phyloP scores from a whole-genome alignment of 306 rosid genomes.

The Rubus idaeus region DNA sequence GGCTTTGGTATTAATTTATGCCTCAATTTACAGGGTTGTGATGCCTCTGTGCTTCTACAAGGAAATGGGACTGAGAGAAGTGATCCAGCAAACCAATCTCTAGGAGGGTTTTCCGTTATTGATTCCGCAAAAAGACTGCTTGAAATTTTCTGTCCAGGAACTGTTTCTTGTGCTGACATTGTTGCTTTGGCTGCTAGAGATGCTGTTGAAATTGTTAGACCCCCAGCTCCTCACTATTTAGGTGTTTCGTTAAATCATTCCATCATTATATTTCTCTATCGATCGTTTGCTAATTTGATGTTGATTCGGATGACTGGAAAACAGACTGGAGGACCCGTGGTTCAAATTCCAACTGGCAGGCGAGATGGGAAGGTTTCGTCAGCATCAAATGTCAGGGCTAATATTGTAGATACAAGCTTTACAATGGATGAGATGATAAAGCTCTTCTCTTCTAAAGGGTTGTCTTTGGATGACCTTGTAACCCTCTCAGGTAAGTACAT shows the following conservation, averaged over 20 bases:
- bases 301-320: constrained; percentile 23
- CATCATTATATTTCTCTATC: not conserved
- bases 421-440: constrained; percentile 68
- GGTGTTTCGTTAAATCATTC: constrained; percentile 6
- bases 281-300: not conserved
- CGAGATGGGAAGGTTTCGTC: constrained; percentile 76
- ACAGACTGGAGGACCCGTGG: constrained; percentile 78
- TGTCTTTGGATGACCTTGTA: constrained; percentile 77
- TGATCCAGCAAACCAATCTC: constrained; percentile 79
- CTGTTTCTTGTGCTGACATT: constrained; percentile 92
- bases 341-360: constrained; percentile 72
- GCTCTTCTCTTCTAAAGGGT: constrained; percentile 70
- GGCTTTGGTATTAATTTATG: not conserved
- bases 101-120: constrained; percentile 77
- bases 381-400: constrained; percentile 80
- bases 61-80: constrained; percentile 73
- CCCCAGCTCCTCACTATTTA: not conserved
- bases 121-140: constrained; percentile 70
- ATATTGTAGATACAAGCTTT: constrained; percentile 82
- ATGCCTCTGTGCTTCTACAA: constrained; percentile 74
- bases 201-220: constrained; percentile 76
- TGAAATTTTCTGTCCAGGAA: constrained; percentile 69
- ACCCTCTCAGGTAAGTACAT: constrained; percentile 60
- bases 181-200: constrained; percentile 89
- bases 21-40: constrained; percentile 65